Evolutionary conservation across 2,329 filamentous ascomycete species (phyloP).

Genomic region (Fusarium succisae): DNA sequence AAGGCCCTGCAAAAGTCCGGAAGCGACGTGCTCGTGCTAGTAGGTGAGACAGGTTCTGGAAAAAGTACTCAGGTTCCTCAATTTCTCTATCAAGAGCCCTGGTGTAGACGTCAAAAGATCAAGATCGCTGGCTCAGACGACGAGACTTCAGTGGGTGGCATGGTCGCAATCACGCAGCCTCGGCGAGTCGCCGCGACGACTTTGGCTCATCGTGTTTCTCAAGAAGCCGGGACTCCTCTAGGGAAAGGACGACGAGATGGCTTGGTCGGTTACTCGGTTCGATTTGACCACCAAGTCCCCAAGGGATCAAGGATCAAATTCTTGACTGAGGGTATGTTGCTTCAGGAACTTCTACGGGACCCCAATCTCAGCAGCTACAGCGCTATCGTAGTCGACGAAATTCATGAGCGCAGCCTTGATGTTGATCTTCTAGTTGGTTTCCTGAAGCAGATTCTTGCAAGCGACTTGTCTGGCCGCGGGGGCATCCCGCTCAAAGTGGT

Average conservation of each 20-base stretch:
- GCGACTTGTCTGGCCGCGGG: conserved; percentile 70
- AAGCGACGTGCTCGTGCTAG: conserved; percentile 81
- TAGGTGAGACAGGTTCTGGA: conserved; percentile 94
- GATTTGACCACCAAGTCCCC: conserved; percentile 90
- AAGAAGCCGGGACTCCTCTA: conserved; percentile 72
- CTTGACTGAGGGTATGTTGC: conserved; percentile 93
- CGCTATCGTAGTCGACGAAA: conserved; percentile 92
- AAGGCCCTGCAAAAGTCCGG: conserved; percentile 61
- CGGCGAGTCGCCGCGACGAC: conserved; percentile 93
- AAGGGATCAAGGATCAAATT: conserved; percentile 89
- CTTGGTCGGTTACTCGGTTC: conserved; percentile 88
- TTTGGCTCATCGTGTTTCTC: conserved; percentile 85
- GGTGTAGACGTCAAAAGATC: conserved; percentile 74
- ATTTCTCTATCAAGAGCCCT: conserved; percentile 80
- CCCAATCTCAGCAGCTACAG: conserved; percentile 86
- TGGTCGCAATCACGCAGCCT: conserved; percentile 94
- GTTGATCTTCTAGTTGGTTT: conserved; percentile 93
- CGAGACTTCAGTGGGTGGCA: conserved; percentile 71
- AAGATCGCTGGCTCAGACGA: conserved; percentile 52
- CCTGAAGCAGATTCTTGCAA: conserved; percentile 76
- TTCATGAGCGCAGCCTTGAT: conserved; percentile 94
- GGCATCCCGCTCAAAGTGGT: conserved; percentile 85
- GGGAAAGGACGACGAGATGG: conserved; percentile 53
- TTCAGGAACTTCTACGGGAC: conserved; percentile 92
- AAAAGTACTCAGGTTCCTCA: conserved; percentile 98